Evolutionary conservation across 352 stramenopile species (phyloP).

Genomic region (Phytophthora sansomeana): DNA sequence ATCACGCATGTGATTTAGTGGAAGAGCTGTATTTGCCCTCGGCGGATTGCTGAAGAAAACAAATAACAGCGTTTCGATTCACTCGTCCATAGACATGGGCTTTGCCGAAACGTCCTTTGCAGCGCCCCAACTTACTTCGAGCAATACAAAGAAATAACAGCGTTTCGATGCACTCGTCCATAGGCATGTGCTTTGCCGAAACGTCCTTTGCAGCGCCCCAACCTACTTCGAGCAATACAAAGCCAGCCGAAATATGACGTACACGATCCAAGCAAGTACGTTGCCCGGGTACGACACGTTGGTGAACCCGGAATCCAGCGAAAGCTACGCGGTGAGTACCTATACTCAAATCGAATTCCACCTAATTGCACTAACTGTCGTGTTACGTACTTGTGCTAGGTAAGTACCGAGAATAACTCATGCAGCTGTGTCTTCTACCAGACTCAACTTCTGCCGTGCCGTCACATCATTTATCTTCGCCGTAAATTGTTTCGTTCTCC

Average conservation of each 20-base stretch:
- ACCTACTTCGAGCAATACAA: not conserved
- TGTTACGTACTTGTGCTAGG: too few species aligned
- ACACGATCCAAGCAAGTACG: too few species aligned
- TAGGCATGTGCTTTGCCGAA: not conserved
- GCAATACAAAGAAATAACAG: too few species aligned
- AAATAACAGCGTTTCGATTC: slow-evolving; percentile 8
- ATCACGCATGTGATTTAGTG: too few species aligned
- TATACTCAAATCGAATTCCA: too few species aligned
- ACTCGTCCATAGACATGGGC: slow-evolving; percentile 9
- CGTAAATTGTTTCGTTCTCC: not conserved
- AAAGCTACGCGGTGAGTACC: too few species aligned
- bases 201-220: slow-evolving; percentile 15
- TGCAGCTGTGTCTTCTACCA: slow-evolving; percentile 17
- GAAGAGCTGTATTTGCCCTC: slow-evolving; percentile 12
- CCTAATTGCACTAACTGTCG: too few species aligned
- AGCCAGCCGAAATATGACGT: too few species aligned
- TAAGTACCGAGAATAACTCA: not conserved
- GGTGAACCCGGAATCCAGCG: too few species aligned
- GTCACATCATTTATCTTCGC: slow-evolving; percentile 12
- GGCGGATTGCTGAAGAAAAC: slow-evolving; percentile 6
- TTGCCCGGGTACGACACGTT: too few species aligned
- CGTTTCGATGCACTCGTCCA: slow-evolving; percentile 10
- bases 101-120: slow-evolving; percentile 5
- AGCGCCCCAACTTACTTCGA: slow-evolving; percentile 8
- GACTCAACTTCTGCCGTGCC: slow-evolving; percentile 2